These are phyloP conservation scores for Globisporangium nagaii DNA, from an alignment of 352 stramenopile species.

Conservation along the genomic window DNA sequence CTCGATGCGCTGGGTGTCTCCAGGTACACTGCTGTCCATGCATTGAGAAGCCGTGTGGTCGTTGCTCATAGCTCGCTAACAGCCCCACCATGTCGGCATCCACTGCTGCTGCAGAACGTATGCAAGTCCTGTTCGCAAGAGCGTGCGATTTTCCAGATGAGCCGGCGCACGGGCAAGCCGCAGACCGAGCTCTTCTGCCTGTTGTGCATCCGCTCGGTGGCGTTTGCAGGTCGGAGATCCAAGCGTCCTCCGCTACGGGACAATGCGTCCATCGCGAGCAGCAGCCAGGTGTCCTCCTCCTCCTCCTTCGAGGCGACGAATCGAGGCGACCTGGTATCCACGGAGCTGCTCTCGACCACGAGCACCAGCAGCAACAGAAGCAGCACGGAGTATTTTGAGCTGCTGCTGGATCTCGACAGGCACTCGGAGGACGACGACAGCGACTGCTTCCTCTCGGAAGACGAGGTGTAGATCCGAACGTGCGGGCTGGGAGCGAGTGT, in stretches of 20 bases:
- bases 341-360: too few species aligned
- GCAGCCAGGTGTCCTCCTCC: not conserved
- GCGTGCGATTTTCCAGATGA: not conserved
- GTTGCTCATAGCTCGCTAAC: not conserved
- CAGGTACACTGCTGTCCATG: not conserved
- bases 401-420: not conserved
- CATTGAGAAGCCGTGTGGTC: not conserved
- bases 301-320: not conserved
- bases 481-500: too few species aligned
- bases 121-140: not conserved
- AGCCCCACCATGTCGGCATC: too few species aligned
- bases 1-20: not conserved
- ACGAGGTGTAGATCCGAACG: not conserved
- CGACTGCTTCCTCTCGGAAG: not conserved
- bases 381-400: not conserved
- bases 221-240: not conserved
- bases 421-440: not conserved
- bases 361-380: not conserved
- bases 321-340: too few species aligned
- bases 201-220: not conserved
- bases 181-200: not conserved
- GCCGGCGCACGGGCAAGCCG: not conserved
- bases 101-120: not conserved
- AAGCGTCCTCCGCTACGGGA: not conserved
- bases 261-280: not conserved